Percentiles rank a stretch among this genome's conserved stretches.
Conservation (phyloP, 176 grass and related monocot species). For the Olyra latifolia region DNA sequence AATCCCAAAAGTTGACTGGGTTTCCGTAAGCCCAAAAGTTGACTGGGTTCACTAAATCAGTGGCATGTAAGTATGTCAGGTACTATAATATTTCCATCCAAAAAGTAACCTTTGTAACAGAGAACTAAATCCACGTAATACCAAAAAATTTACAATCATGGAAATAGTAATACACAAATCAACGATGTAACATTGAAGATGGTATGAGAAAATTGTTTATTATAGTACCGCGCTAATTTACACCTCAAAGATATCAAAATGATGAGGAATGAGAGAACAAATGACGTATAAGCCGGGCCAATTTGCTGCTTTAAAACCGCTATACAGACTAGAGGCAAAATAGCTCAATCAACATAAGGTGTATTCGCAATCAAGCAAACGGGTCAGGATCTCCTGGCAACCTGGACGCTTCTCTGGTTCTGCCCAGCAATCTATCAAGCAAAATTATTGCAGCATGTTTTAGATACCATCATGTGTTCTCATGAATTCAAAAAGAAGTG, state of each 20-base stretch:
- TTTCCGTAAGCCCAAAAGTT: too few relatives aligned
- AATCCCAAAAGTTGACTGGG: too few relatives aligned
- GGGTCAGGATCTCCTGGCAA: constrained; percentile 94
- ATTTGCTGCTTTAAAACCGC: constrained; percentile 37
- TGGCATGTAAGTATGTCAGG: too few relatives aligned
- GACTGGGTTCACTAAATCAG: too few relatives aligned
- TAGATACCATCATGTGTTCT: neutral
- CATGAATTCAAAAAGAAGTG: neutral
- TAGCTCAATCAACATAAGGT: constrained; percentile 80
- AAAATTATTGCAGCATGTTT: constrained; percentile 17
- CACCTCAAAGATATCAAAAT: constrained; percentile 50
- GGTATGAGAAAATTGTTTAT: constrained; percentile 40
- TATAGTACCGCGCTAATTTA: constrained; percentile 57
- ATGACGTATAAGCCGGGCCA: constrained; percentile 32
- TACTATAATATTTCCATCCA: too few relatives aligned
- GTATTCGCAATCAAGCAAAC: constrained; percentile 91
- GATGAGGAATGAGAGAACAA: constrained; percentile 26
- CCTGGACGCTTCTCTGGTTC: constrained; percentile 79
- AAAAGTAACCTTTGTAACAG: too few relatives aligned
- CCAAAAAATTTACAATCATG: neutral
- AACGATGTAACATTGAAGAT: constrained; percentile 39
- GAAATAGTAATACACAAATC: neutral
- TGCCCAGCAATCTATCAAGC: constrained; percentile 85
- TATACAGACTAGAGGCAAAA: constrained; percentile 56
- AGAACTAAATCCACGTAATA: neutral